Conservation (phyloP, 1,139 yeast species). For the Pichia sp. region DNA sequence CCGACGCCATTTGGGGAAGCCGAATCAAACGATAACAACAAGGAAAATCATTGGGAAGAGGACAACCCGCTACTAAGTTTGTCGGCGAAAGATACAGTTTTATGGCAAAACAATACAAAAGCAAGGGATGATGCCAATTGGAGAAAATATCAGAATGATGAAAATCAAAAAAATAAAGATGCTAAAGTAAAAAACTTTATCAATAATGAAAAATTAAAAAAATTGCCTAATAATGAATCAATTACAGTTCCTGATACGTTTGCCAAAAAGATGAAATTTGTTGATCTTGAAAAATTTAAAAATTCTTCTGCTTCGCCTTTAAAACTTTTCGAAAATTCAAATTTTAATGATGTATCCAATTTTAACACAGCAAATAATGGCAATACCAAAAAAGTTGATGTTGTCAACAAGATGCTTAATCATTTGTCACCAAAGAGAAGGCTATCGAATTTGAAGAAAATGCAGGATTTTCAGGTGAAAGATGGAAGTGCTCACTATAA, state of each 20-base stretch:
- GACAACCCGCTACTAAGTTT: conserved; percentile 10
- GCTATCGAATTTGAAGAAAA: too few relatives aligned
- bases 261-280: conserved; percentile 16
- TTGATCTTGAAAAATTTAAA: background rate
- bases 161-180: conserved; percentile 10
- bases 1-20: background rate
- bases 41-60: background rate
- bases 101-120: conserved; percentile 11
- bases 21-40: background rate
- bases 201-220: conserved; percentile 14
- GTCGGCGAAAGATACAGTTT: conserved; percentile 22
- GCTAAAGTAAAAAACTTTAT: conserved; percentile 5
- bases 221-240: conserved; percentile 14
- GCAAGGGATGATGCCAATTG: conserved; percentile 22
- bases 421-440: conserved; percentile 4
- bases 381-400: background rate
- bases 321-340: conserved; percentile 17
- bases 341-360: background rate
- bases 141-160: conserved; percentile 18
- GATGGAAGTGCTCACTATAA: background rate
- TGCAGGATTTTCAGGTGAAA: background rate
- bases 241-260: conserved; percentile 21
- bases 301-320: conserved; percentile 21
- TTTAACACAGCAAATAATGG: background rate
- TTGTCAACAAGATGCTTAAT: conserved; percentile 16